Evolutionary conservation across 2,329 filamentous ascomycete genomes (phyloP).

Genomic region (Plectosphaerella cucumerina): DNA sequence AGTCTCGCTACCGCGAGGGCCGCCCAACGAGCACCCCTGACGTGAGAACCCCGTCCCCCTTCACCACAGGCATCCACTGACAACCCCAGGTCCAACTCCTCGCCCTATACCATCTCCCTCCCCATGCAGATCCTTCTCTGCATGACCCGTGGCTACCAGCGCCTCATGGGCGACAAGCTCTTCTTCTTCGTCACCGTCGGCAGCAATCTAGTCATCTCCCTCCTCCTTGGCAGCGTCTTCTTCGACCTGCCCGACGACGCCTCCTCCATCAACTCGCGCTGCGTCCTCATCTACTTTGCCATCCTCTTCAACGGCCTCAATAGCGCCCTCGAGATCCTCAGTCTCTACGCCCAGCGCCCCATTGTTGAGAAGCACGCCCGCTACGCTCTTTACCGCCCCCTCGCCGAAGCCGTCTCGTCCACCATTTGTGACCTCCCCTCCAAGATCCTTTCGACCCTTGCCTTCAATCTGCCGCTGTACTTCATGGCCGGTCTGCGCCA

Average conservation of each 20-base stretch:
- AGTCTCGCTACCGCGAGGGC: conserved; percentile 5
- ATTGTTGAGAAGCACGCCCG: conserved; percentile 22
- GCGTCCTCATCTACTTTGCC: conserved; percentile 20
- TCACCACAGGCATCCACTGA: neutral
- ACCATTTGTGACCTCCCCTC: conserved; percentile 14
- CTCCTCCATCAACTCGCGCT: conserved; percentile 45
- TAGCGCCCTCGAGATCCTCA: conserved; percentile 17
- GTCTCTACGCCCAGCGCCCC: conserved; percentile 17
- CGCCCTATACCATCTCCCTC: conserved; percentile 61
- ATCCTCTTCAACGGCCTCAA: conserved; percentile 27
- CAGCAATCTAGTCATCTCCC: conserved; percentile 13
- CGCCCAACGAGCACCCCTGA: conserved; percentile 45
- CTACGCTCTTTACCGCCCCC: conserved; percentile 28
- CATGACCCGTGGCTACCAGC: conserved; percentile 53
- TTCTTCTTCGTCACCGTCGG: conserved; percentile 61
- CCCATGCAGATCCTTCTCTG: conserved; percentile 53
- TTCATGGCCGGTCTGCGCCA: conserved; percentile 61
- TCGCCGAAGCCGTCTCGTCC: conserved; percentile 9
- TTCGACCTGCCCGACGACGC: conserved; percentile 52
- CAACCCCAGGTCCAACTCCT: neutral
- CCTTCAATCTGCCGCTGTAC: conserved; percentile 60
- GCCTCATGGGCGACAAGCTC: conserved; percentile 54
- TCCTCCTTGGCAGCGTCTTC: conserved; percentile 65
- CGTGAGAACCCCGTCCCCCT: conserved; percentile 39
- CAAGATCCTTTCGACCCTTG: conserved; percentile 43